Evolutionary conservation across 192 early-diverging fungal species (phyloP).

Genomic region (Entophlyctis luteolus): DNA sequence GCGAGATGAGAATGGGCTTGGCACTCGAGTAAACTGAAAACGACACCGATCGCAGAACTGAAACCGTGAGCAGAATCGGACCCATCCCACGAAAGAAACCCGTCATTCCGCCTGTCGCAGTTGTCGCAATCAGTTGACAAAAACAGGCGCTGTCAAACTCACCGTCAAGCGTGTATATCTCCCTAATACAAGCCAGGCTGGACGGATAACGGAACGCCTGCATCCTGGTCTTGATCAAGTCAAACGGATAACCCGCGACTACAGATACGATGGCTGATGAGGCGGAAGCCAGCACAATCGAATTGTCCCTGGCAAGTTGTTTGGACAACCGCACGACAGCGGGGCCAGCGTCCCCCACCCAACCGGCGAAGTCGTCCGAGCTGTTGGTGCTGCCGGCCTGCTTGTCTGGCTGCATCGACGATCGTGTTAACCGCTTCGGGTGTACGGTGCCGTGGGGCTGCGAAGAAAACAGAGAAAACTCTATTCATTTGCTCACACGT

Average conservation of each 20-base stretch:
- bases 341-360: too few relatives aligned
- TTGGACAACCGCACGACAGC: too few relatives aligned
- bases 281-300: slow-evolving; percentile 13
- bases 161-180: slow-evolving; percentile 70
- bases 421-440: too few relatives aligned
- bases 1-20: slow-evolving; percentile 49
- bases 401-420: too few relatives aligned
- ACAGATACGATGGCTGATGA: slow-evolving; percentile 10
- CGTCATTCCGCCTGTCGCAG: slow-evolving; percentile 49
- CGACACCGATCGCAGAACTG: slow-evolving; percentile 82
- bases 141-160: not conserved
- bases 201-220: slow-evolving; percentile 85
- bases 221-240: slow-evolving; percentile 95
- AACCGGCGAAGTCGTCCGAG: too few relatives aligned
- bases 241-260: slow-evolving; percentile 54
- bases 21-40: slow-evolving; percentile 82
- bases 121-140: not conserved
- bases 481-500: too few relatives aligned
- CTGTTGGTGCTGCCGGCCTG: too few relatives aligned
- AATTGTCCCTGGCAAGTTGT: not conserved
- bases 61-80: slow-evolving; percentile 79
- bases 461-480: too few relatives aligned
- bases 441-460: too few relatives aligned
- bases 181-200: slow-evolving; percentile 68
- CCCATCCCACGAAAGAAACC: slow-evolving; percentile 85